Conservation (phyloP, 2,329 filamentous ascomycete species). For the Alternaria sp. region DNA sequence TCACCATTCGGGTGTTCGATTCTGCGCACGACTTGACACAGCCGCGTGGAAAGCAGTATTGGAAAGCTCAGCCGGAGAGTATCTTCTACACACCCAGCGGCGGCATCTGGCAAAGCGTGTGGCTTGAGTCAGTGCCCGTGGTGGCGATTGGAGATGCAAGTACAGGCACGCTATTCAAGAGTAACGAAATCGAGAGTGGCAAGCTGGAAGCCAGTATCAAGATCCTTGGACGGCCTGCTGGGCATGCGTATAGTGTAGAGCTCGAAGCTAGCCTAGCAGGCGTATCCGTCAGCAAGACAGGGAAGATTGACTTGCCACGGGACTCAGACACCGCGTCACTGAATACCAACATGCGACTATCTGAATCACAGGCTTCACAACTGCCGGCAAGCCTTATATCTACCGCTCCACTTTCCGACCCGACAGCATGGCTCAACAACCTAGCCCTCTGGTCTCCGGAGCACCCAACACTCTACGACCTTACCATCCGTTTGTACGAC, state of each 20-base stretch:
- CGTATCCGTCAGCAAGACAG: constrained; percentile 56
- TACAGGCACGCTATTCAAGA: constrained; percentile 65
- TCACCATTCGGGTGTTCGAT: constrained; percentile 69
- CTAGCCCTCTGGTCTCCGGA: constrained; percentile 71
- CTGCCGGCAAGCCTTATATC: constrained; percentile 49
- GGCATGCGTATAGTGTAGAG: constrained; percentile 60
- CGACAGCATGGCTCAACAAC: constrained; percentile 60
- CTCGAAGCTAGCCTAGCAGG: constrained; percentile 64
- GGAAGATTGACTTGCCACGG: constrained; percentile 55
- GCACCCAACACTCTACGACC: constrained; percentile 65
- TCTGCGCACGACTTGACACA: constrained; percentile 71
- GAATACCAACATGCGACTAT: constrained; percentile 61
- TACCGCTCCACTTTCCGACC: constrained; percentile 50
- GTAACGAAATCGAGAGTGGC: constrained; percentile 63
- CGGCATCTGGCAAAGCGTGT: constrained; percentile 68
- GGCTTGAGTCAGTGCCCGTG: constrained; percentile 64
- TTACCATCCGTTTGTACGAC: constrained; percentile 63
- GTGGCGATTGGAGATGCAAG: constrained; percentile 65
- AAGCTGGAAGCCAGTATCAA: constrained; percentile 61
- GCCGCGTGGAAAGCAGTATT: constrained; percentile 74
- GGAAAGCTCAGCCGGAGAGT: constrained; percentile 67
- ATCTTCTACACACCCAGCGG: constrained; percentile 68
- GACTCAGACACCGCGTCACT: constrained; percentile 62
- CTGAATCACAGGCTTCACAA: constrained; percentile 52
- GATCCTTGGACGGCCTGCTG: constrained; percentile 60